Conservation (phyloP, 2,329 filamentous ascomycete species). For the Fusarium tupiense region DNA sequence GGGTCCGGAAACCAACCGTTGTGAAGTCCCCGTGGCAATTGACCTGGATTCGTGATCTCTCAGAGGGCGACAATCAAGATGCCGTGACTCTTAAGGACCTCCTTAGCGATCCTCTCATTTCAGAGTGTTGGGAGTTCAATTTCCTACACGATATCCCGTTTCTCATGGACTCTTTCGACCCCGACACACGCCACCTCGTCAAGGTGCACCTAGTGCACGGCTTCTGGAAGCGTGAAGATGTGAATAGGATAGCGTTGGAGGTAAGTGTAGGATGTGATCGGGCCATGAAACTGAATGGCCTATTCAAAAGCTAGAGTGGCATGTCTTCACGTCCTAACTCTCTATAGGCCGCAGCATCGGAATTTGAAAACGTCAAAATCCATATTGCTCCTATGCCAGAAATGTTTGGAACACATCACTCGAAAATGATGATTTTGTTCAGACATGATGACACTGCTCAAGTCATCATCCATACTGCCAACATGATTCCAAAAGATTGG, state of each 20-base stretch:
- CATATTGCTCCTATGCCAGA: conserved; percentile 83
- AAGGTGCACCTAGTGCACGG: conserved; percentile 68
- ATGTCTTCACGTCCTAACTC: conserved; percentile 7
- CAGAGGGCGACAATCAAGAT: conserved; percentile 68
- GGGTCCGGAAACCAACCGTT: conserved; percentile 27
- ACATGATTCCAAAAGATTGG: conserved; percentile 92
- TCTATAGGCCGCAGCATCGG: conserved; percentile 66
- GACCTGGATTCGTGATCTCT: conserved; percentile 73
- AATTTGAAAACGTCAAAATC: conserved; percentile 74
- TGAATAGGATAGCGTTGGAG: conserved; percentile 64
- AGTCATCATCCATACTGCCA: conserved; percentile 87
- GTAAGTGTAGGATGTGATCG: conserved; percentile 51
- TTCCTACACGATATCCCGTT: conserved; percentile 70
- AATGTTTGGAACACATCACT: conserved; percentile 85
- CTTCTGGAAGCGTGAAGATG: conserved; percentile 74
- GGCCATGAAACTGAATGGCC: not conserved
- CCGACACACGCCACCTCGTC: conserved; percentile 59
- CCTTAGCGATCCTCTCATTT: conserved; percentile 78
- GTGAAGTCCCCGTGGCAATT: conserved; percentile 75
- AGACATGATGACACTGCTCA: conserved; percentile 80
- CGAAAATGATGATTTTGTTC: conserved; percentile 88
- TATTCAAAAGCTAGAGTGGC: not conserved
- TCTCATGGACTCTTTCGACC: conserved; percentile 63
- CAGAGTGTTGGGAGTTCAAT: conserved; percentile 77
- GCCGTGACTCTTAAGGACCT: conserved; percentile 73